phyloP scores from a whole-genome alignment of 2,329 filamentous ascomycete species.

The Fusarium paranaense region DNA sequence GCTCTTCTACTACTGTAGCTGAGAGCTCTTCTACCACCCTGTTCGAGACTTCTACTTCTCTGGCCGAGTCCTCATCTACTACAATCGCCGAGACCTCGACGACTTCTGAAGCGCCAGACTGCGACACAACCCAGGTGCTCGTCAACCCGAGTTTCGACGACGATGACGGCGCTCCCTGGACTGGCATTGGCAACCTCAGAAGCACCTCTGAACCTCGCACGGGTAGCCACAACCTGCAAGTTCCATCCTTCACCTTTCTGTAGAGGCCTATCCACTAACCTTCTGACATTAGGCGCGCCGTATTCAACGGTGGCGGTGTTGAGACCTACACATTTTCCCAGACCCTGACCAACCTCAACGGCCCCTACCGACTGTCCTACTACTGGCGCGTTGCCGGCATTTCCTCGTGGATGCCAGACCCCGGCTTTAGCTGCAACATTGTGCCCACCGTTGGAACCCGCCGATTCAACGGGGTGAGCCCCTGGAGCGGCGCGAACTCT shows the following conservation, averaged over 20 bases:
- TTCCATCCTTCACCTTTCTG: neutral
- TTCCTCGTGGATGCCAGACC: neutral
- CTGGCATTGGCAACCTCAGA: neutral
- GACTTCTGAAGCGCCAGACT: neutral
- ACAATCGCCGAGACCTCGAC: neutral
- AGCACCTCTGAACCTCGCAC: neutral
- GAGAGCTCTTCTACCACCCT: neutral
- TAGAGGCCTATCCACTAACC: neutral
- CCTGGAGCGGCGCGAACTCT: neutral
- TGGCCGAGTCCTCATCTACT: neutral
- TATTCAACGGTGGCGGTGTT: neutral
- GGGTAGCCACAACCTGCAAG: neutral
- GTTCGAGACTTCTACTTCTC: neutral
- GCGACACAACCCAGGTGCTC: neutral
- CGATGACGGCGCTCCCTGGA: neutral
- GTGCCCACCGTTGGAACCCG: neutral
- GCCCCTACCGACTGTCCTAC: neutral
- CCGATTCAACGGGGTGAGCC: neutral
- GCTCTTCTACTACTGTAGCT: neutral
- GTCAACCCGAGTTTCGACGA: conserved; percentile 1
- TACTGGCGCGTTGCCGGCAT: neutral
- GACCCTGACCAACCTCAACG: neutral
- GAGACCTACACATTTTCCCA: neutral
- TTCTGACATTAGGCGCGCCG: neutral
- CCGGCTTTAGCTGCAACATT: neutral